A percentile compares a stretch with the other conserved stretches of the same genome.
Conservation (phyloP, 805 yeast genomes). For the Hanseniaspora lachancei region DNA sequence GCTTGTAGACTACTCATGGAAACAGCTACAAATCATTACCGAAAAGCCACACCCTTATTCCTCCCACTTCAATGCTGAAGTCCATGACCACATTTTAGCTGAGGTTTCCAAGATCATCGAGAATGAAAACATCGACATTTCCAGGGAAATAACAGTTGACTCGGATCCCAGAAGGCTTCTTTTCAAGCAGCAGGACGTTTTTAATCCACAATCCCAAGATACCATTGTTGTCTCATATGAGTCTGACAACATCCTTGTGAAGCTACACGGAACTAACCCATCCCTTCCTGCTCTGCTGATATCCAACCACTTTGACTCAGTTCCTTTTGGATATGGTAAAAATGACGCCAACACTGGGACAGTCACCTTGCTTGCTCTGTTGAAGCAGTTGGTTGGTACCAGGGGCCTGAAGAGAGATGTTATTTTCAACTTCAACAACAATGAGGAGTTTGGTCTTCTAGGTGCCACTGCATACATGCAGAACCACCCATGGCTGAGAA, state of each 20-base stretch:
- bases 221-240: slow-evolving; percentile 60
- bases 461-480: slow-evolving; percentile 63
- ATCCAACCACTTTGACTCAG: slow-evolving; percentile 83
- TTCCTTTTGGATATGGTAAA: slow-evolving; percentile 74
- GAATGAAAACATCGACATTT: slow-evolving; percentile 26
- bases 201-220: slow-evolving; percentile 30
- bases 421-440: slow-evolving; percentile 73
- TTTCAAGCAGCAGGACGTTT: slow-evolving; percentile 40
- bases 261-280: slow-evolving; percentile 48
- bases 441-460: slow-evolving; percentile 76
- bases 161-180: slow-evolving; percentile 29
- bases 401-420: slow-evolving; percentile 56
- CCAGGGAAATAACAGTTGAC: slow-evolving; percentile 18
- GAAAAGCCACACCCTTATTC: slow-evolving; percentile 62
- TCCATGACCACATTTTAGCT: slow-evolving; percentile 50
- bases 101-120: slow-evolving; percentile 31
- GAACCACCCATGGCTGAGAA: slow-evolving; percentile 55
- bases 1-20: slow-evolving; percentile 40
- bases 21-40: slow-evolving; percentile 57
- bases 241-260: slow-evolving; percentile 66
- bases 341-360: slow-evolving; percentile 90
- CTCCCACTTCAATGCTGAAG: slow-evolving; percentile 61
- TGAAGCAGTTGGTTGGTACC: slow-evolving; percentile 33
- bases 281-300: slow-evolving; percentile 55
- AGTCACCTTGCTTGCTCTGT: slow-evolving; percentile 62